Percentiles rank a stretch among this genome's conserved stretches.
Evolutionary conservation across 768 basidiomycete species (phyloP).

Genomic region (Pulveroboletus sp.): DNA sequence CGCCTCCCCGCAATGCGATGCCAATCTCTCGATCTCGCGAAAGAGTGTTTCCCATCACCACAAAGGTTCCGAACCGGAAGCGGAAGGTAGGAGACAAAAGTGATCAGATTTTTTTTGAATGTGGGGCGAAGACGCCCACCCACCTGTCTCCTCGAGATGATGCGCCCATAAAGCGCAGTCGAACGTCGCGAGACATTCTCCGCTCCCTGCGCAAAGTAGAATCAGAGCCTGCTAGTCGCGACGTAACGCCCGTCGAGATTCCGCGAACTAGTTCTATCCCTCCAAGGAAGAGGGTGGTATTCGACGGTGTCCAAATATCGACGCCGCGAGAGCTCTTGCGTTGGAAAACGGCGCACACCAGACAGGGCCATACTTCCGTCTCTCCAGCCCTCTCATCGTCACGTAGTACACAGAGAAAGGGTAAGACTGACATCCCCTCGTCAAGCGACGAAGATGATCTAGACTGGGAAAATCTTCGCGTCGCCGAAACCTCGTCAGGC

Average conservation of each 20-base stretch:
- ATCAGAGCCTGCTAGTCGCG: constrained; percentile 30
- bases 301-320: constrained; percentile 32
- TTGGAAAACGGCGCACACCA: constrained; percentile 1
- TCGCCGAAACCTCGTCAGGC: constrained; percentile 22
- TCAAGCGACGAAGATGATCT: constrained; percentile 24
- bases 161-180: constrained; percentile 21
- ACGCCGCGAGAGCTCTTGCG: constrained; percentile 17
- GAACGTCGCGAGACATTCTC: constrained; percentile 13
- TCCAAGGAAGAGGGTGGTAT: constrained; percentile 16
- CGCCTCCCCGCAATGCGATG: background rate
- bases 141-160: constrained; percentile 14
- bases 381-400: background rate
- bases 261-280: constrained; percentile 25
- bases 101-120: constrained; percentile 7
- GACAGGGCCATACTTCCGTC: background rate
- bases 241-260: constrained; percentile 17
- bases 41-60: background rate
- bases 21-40: background rate
- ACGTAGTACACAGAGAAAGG: background rate
- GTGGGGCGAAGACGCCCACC: background rate
- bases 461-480: constrained; percentile 31
- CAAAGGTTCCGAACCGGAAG: constrained; percentile 1
- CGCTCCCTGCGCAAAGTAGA: constrained; percentile 13
- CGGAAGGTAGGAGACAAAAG: constrained; percentile 8
- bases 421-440: background rate